Evolutionary conservation across 2,329 filamentous ascomycete species (phyloP).

Genomic region (Sphaerulina populicola): DNA sequence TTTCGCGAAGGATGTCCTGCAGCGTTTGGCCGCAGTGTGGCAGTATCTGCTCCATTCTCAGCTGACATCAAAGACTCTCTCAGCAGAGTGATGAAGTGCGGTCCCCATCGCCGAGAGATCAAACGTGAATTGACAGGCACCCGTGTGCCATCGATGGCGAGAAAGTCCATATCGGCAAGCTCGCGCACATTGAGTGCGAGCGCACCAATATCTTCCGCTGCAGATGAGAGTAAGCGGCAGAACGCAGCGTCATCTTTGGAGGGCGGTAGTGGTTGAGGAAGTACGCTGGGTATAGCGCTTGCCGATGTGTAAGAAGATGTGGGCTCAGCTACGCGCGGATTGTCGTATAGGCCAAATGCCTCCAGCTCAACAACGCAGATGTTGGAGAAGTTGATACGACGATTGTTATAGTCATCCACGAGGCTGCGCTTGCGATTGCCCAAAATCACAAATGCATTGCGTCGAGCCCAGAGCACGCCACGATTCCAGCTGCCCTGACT

Average conservation of each 20-base stretch:
- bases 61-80: conserved; percentile 62
- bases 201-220: conserved; percentile 77
- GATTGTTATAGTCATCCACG: conserved; percentile 96
- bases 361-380: conserved; percentile 95
- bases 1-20: conserved; percentile 54
- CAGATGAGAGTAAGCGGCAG: conserved; percentile 65
- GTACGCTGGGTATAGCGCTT: conserved; percentile 51
- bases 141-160: conserved; percentile 82
- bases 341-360: conserved; percentile 94
- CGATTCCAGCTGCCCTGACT: conserved; percentile 97
- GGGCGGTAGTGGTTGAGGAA: conserved; percentile 9
- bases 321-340: conserved; percentile 69
- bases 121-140: conserved; percentile 91
- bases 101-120: conserved; percentile 81
- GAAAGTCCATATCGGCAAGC: conserved; percentile 90
- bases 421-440: conserved; percentile 88
- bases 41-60: conserved; percentile 61
- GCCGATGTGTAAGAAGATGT: conserved; percentile 78
- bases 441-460: conserved; percentile 91
- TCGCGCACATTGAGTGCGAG: conserved; percentile 73
- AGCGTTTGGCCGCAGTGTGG: conserved; percentile 59
- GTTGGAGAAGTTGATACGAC: conserved; percentile 93
- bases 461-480: conserved; percentile 82
- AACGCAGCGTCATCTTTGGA: conserved; percentile 51
- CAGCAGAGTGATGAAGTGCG: conserved; percentile 87